These are phyloP conservation scores for Hanseniaspora nectarophila DNA, from an alignment of 805 yeast species.

Conservation along the genomic window DNA sequence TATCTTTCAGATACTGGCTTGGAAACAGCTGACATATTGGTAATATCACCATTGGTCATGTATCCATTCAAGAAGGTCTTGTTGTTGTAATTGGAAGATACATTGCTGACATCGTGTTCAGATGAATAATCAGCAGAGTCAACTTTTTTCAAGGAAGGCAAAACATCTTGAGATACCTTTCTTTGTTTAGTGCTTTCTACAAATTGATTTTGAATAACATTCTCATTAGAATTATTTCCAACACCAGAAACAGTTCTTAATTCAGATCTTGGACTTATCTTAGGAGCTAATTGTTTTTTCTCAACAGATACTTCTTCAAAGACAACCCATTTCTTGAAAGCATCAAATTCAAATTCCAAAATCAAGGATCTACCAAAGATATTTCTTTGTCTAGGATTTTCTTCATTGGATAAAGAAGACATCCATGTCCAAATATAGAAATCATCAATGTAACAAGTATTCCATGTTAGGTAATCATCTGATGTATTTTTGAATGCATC, in stretches of 20 bases:
- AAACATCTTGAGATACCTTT: slow-evolving; percentile 14
- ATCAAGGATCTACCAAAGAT: slow-evolving; percentile 73
- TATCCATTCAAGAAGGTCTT: slow-evolving; percentile 11
- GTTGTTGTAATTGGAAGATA: slow-evolving; percentile 7
- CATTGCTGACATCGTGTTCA: background rate
- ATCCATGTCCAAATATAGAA: slow-evolving; percentile 90
- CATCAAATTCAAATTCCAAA: slow-evolving; percentile 67
- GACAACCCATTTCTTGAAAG: slow-evolving; percentile 66
- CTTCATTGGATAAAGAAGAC: slow-evolving; percentile 62
- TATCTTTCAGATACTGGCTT: background rate
- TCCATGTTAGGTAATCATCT: slow-evolving; percentile 30
- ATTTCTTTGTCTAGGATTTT: slow-evolving; percentile 49
- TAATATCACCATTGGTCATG: slow-evolving; percentile 8
- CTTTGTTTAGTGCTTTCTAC: background rate
- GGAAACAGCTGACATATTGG: background rate
- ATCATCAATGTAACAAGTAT: slow-evolving; percentile 66
- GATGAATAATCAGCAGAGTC: background rate
- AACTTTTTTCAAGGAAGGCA: slow-evolving; percentile 22
- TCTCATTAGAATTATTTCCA: background rate
- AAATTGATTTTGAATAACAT: background rate
- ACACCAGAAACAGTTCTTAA: slow-evolving; percentile 11
- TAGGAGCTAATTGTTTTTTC: slow-evolving; percentile 17
- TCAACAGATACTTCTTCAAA: slow-evolving; percentile 52
- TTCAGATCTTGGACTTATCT: slow-evolving; percentile 12
- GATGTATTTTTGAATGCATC: slow-evolving; percentile 20